phyloP scores from a whole-genome alignment of 768 basidiomycete species.

The Boletales sp. region DNA sequence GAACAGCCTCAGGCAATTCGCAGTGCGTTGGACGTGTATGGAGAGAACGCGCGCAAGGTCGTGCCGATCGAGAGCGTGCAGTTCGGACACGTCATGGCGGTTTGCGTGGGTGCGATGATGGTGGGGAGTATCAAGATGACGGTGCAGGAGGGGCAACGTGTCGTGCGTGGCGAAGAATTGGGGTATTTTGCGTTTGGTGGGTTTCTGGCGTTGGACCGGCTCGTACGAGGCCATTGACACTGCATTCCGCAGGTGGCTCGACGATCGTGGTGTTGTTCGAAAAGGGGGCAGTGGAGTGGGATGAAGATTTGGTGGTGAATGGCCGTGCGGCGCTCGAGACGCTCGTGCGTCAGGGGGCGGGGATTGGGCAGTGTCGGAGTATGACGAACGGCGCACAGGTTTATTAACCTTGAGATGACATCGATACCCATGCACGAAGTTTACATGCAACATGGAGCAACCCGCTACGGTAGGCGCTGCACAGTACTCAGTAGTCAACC shows the following conservation, averaged over 20 bases:
- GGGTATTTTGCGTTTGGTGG: conserved; percentile 94
- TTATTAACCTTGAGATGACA: not conserved
- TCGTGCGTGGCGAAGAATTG: conserved; percentile 85
- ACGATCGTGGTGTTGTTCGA: conserved; percentile 91
- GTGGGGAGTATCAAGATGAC: conserved; percentile 88
- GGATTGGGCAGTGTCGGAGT: conserved; percentile 53
- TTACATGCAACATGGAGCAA: too few species aligned
- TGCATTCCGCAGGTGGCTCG: conserved; percentile 61
- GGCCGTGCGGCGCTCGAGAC: conserved; percentile 87
- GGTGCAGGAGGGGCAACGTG: conserved; percentile 75
- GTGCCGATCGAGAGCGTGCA: conserved; percentile 87
- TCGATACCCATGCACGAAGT: too few species aligned
- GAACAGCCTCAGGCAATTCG: conserved; percentile 87
- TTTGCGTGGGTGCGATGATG: conserved; percentile 94
- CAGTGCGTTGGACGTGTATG: conserved; percentile 86
- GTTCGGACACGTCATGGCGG: conserved; percentile 90
- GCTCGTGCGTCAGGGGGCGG: conserved; percentile 83
- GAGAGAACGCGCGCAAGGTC: conserved; percentile 90
- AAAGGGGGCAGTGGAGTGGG: conserved; percentile 82
- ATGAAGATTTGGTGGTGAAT: conserved; percentile 85
- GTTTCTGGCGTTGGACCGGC: conserved; percentile 21
- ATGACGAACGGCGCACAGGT: conserved; percentile 6
- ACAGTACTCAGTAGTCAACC: too few species aligned
- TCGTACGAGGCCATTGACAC: not conserved
- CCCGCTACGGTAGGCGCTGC: too few species aligned